A percentile compares a stretch with the other conserved stretches of the same genome.
Evolutionary conservation across 352 stramenopile species (phyloP).

Genomic region (Phytophthora multivora): DNA sequence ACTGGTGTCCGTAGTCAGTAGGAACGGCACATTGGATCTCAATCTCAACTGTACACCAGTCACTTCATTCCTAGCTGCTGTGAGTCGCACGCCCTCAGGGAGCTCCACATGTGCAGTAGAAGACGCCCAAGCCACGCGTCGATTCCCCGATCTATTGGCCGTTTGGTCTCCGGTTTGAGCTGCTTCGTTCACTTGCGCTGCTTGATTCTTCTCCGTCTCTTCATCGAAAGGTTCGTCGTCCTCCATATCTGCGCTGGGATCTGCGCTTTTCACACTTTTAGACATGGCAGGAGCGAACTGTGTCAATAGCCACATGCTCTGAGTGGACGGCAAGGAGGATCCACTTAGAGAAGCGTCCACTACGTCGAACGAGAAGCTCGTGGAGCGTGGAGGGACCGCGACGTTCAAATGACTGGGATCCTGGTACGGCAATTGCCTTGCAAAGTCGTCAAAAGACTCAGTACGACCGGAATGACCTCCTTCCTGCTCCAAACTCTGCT

Average conservation of each 20-base stretch:
- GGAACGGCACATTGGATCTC: constrained; percentile 57
- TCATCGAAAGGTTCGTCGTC: constrained; percentile 48
- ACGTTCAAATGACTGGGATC: background rate
- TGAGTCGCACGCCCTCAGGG: constrained; percentile 47
- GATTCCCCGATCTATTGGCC: constrained; percentile 8
- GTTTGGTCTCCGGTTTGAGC: constrained; percentile 3
- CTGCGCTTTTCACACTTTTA: constrained; percentile 37
- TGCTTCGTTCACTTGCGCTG: constrained; percentile 1
- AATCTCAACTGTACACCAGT: constrained; percentile 61
- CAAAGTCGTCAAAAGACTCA: constrained; percentile 38
- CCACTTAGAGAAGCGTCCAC: constrained; percentile 14
- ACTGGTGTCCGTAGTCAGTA: constrained; percentile 51
- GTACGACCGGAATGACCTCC: constrained; percentile 8
- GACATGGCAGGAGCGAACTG: constrained; percentile 62
- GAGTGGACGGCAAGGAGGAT: background rate
- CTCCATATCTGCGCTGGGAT: constrained; percentile 44
- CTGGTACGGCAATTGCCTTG: constrained; percentile 34
- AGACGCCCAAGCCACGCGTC: constrained; percentile 44
- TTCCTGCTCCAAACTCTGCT: constrained; percentile 12
- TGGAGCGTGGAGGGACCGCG: constrained; percentile 1
- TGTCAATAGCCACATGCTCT: constrained; percentile 49
- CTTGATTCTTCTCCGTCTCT: constrained; percentile 22
- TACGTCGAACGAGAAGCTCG: constrained; percentile 35
- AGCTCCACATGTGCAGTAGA: constrained; percentile 33
- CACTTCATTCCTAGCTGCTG: constrained; percentile 57